Conservation (phyloP, 139 green algal species). For the Spirogloea muscicola region DNA sequence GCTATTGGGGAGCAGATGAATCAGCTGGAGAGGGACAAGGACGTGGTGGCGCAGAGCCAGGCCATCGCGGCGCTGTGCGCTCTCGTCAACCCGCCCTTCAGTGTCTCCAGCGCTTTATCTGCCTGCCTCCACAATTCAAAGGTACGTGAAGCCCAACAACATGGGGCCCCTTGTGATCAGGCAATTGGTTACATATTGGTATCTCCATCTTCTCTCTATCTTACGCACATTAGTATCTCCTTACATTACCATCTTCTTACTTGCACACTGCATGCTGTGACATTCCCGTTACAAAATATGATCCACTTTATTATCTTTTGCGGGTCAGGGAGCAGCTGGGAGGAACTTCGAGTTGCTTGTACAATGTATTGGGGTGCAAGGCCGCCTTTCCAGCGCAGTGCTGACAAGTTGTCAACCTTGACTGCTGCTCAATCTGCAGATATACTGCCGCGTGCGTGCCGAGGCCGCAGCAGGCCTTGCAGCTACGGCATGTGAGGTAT, state of each 20-base stretch:
- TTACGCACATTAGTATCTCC: too few species aligned
- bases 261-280: too few species aligned
- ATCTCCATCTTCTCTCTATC: too few species aligned
- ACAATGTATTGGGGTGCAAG: too few species aligned
- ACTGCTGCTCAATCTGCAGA: neutral
- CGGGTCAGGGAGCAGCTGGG: too few species aligned
- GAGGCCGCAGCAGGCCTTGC: constrained; percentile 18
- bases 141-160: constrained; percentile 4
- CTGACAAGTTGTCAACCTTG: neutral
- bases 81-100: neutral
- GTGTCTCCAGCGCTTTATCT: constrained; percentile 15
- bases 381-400: neutral
- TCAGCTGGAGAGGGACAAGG: constrained; percentile 36
- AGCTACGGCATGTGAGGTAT: too few species aligned
- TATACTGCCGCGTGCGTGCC: constrained; percentile 33
- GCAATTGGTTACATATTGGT: too few species aligned
- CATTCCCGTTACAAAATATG: too few species aligned
- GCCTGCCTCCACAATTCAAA: constrained; percentile 31
- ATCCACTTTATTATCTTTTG: too few species aligned
- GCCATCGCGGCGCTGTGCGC: constrained; percentile 14
- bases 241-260: too few species aligned
- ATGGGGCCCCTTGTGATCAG: too few species aligned
- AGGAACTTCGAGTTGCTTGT: too few species aligned
- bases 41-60: constrained; percentile 23
- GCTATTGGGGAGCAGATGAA: constrained; percentile 26